Evolutionary conservation across 495 filamentous ascomycete species (phyloP), one percentile per base, ranked within the genome.

Genomic region (Annulohypoxylon nitens): DNA sequence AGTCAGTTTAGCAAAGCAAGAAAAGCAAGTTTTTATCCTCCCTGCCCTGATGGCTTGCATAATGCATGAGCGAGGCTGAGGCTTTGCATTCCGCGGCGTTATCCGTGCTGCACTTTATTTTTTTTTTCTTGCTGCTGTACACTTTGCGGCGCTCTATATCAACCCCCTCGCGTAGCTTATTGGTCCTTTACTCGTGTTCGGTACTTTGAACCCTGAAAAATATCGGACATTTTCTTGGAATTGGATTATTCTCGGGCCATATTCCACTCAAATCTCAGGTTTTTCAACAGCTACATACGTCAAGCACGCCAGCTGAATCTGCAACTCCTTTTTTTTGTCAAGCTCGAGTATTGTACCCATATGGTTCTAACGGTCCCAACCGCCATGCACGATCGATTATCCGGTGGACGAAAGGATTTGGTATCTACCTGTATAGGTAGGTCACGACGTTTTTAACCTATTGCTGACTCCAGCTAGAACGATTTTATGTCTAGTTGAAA

Each of bases 41-140:
- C 37, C 16, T 43, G n/a, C 34, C 25, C 59, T 8, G 33, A 34
- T 61, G 70, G 61, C 70, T 73, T 69, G 65, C 65, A 69, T 67
- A 25, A 65, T 55, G 65, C 63, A 64, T 53, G 47, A 62, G 62
- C 63, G 64, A 73, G 70, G 70, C 65, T 73, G 65, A 69, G 34
- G 39, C 26, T 62, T 62, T 16, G 14, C 20, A 47, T 41, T 51
- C 30, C 11, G 39, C 65, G 57, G 61, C 48, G 41, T 69, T 74
- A 30, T 73, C 64, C 60, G 64, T 59, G 18, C 39, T 34, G 41
- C 7, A 25, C 20, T 36, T 5, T 51, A 3, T 25, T 67, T 37
- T 65, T 61, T 41, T 30, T 30, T 30, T 30, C 25, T 12, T 60
- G 34, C 18, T 30, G 18, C 41, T 55, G 16, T 65, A 10, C 10